Evolutionary conservation across 805 yeast genomes (phyloP).

Genomic region (Millerago galiae): DNA sequence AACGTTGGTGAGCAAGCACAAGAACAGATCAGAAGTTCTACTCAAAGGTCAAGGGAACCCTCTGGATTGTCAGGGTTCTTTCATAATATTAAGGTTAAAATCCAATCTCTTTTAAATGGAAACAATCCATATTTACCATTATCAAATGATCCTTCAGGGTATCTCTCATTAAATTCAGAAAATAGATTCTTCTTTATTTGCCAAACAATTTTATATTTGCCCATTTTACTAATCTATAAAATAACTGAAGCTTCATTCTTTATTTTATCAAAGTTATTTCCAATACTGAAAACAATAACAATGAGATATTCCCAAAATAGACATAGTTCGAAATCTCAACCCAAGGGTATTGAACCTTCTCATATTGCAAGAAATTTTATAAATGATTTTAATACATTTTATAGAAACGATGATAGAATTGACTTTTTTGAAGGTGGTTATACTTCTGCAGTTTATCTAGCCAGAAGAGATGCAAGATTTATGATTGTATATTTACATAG

Average conservation of each 20-base stretch:
- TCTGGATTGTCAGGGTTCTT: background rate
- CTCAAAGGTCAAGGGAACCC: background rate
- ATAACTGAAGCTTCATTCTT: constrained; percentile 22
- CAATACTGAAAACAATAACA: constrained; percentile 31
- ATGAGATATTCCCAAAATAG: constrained; percentile 32
- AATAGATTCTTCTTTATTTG: constrained; percentile 21
- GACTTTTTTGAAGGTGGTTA: constrained; percentile 67
- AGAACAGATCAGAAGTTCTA: background rate
- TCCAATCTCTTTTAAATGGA: constrained; percentile 16
- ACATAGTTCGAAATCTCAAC: constrained; percentile 29
- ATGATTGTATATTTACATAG: constrained; percentile 69
- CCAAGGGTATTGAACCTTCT: constrained; percentile 41
- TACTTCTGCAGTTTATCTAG: constrained; percentile 66
- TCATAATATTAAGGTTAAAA: constrained; percentile 16
- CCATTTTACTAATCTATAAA: constrained; percentile 28
- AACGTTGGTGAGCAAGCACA: constrained; percentile 6
- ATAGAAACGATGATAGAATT: constrained; percentile 18
- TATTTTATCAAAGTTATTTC: constrained; percentile 27
- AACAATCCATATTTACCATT: constrained; percentile 24
- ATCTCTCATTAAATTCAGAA: constrained; percentile 19
- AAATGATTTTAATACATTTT: constrained; percentile 43
- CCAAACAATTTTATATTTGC: constrained; percentile 27
- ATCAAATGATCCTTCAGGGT: constrained; percentile 12
- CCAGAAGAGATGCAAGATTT: constrained; percentile 66
- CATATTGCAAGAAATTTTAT: constrained; percentile 47